phyloP scores from a whole-genome alignment of 371 early-diverging fungal genomes.

The Blakeslea trispora region DNA sequence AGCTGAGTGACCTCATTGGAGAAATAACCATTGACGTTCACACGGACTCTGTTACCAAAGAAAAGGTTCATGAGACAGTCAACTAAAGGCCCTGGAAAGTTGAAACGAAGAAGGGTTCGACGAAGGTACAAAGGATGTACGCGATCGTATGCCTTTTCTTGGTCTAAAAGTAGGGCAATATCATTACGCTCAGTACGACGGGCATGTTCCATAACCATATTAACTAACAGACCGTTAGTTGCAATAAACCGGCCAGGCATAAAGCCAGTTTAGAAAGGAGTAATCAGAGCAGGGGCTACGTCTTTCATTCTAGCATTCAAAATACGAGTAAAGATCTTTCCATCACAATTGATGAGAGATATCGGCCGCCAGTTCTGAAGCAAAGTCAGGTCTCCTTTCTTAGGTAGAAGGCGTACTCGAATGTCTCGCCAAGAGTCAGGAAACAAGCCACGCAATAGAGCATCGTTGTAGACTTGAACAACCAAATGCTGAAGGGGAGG shows the following conservation, averaged over 20 bases:
- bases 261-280: slow-evolving; percentile 25
- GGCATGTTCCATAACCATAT: background rate
- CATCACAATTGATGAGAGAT: slow-evolving; percentile 18
- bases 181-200: background rate
- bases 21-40: slow-evolving; percentile 23
- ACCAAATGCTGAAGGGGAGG: background rate
- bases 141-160: slow-evolving; percentile 29
- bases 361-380: slow-evolving; percentile 33
- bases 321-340: slow-evolving; percentile 25
- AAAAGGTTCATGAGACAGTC: slow-evolving; percentile 10
- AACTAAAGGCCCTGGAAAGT: slow-evolving; percentile 11
- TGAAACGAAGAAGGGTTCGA: slow-evolving; percentile 5
- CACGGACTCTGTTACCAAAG: slow-evolving; percentile 5
- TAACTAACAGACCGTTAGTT: slow-evolving; percentile 22
- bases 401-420: slow-evolving; percentile 9
- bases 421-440: slow-evolving; percentile 7
- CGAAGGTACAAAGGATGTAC: slow-evolving; percentile 21
- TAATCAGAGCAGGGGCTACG: background rate
- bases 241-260: slow-evolving; percentile 17
- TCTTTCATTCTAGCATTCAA: slow-evolving; percentile 10
- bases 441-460: background rate
- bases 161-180: slow-evolving; percentile 21
- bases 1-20: slow-evolving; percentile 5
- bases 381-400: slow-evolving; percentile 5
- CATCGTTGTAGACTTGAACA: slow-evolving; percentile 13